phyloP scores from a whole-genome alignment of 371 early-diverging fungal species.

The Lichtheimia corymbifera region DNA sequence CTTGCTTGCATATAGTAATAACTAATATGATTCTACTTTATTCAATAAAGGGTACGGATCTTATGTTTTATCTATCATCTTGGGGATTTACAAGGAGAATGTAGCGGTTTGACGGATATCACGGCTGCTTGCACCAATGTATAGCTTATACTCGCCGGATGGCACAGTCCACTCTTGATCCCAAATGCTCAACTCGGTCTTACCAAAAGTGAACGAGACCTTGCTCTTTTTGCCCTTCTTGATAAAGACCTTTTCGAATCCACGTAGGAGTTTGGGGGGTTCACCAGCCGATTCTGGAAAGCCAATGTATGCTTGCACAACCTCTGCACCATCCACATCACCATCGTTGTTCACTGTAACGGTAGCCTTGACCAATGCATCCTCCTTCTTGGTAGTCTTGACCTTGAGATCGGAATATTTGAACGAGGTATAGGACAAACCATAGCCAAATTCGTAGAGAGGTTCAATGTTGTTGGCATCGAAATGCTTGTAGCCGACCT shows the following conservation, averaged over 20 bases:
- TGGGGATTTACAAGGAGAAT: neutral
- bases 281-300: constrained; percentile 41
- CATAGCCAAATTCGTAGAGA: constrained; percentile 55
- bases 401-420: constrained; percentile 25
- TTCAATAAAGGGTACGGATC: too few relatives aligned
- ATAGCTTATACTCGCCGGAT: constrained; percentile 31
- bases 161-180: constrained; percentile 36
- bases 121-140: constrained; percentile 45
- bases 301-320: constrained; percentile 47
- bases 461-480: constrained; percentile 50
- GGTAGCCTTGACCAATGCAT: constrained; percentile 7
- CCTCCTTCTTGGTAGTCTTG: neutral
- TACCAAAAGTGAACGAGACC: constrained; percentile 25
- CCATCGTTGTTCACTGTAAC: constrained; percentile 48
- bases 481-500: constrained; percentile 50
- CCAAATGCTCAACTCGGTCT: constrained; percentile 42
- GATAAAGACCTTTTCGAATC: constrained; percentile 42
- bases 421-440: constrained; percentile 59
- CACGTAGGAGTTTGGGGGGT: constrained; percentile 48
- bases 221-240: constrained; percentile 15
- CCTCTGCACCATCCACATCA: constrained; percentile 46
- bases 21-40: too few relatives aligned
- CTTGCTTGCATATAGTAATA: too few relatives aligned
- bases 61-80: too few relatives aligned
- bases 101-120: constrained; percentile 30